Base-by-base conservation (phyloP, 345 rosid genomes). In the Aquilaria malaccensis region DNA sequence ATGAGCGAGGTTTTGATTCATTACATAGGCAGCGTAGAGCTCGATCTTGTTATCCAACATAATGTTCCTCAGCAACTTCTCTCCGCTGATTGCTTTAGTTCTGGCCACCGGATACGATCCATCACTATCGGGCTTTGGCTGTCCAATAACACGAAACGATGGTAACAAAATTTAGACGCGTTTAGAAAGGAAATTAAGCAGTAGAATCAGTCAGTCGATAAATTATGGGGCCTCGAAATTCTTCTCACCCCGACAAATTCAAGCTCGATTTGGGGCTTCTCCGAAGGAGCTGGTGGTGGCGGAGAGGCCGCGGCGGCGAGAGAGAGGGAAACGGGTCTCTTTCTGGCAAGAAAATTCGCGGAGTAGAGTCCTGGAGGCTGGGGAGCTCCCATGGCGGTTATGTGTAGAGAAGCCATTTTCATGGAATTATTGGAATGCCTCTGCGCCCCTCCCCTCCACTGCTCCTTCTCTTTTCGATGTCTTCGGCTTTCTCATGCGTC, bases 11-110 rank as follows among this genome's bases (percentile, higher is more conserved):
- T 22, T 22, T 22, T 22, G 29, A n/a, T 31, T 11, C 48, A 78
- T 76, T 78, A 89, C 98, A 73, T 93, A 84, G 22, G 94, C 53
- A 43, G 93, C 97, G 66, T 93, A 93, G 2, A 89, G 84, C 71
- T 93, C 97, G 45, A 92, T 74, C 73, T 84, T 87, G 72, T 81
- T 81, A 45, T 93, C 98, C 52, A 37, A 67, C 98, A 93, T 85
- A 67, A 87, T 84, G 76, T 32, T 85, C 78, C 89, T 81, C 76
- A 89, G 65, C 45, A 87, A 79, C 84, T 89, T 87, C 68, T 83
- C 94, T 37, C 98, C 97, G 46, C 95, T 87, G 11, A 84, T 55
- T 30, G 82, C 86, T 33, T 77, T 84, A 0, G 83, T 81, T 76
- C 74, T 83, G 53, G 85, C 86, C 80, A 70, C 80, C 29, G 82